Evolutionary conservation across 805 yeast genomes (phyloP).

Genomic region (Grigorovia yakushimaensis): DNA sequence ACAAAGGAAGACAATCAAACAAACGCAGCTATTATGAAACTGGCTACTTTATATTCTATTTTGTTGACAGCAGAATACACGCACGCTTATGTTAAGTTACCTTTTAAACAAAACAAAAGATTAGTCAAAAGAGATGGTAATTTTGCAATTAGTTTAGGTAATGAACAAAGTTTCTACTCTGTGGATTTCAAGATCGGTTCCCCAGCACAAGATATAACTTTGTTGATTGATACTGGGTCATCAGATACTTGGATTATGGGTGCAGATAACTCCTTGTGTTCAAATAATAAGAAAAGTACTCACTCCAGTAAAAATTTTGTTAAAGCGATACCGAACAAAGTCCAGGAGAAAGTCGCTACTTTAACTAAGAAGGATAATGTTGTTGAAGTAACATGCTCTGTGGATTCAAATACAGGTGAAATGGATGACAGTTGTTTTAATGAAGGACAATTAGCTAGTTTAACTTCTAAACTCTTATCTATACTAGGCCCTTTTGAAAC

Average conservation of each 20-base stretch:
- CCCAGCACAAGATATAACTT: conserved; percentile 41
- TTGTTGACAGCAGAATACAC: not conserved
- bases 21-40: not conserved
- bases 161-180: conserved; percentile 36
- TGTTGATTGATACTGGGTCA: conserved; percentile 65
- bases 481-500: conserved; percentile 29
- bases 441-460: not conserved
- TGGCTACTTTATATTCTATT: not conserved
- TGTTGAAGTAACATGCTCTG: not conserved
- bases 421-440: not conserved
- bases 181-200: conserved; percentile 46
- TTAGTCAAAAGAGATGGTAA: conserved; percentile 9
- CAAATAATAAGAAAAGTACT: not conserved
- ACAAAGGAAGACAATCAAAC: not conserved
- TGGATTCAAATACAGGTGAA: not conserved
- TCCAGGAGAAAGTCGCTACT: not conserved
- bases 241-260: conserved; percentile 51
- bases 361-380: not conserved
- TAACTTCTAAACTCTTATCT: not conserved
- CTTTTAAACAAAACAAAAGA: conserved; percentile 12
- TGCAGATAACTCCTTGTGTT: conserved; percentile 30
- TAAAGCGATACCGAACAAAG: not conserved
- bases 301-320: not conserved
- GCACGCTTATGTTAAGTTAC: conserved; percentile 7
- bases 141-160: conserved; percentile 19